Conservation (phyloP, 139 green algal genomes). For the Chlamydomonas eustigma region DNA sequence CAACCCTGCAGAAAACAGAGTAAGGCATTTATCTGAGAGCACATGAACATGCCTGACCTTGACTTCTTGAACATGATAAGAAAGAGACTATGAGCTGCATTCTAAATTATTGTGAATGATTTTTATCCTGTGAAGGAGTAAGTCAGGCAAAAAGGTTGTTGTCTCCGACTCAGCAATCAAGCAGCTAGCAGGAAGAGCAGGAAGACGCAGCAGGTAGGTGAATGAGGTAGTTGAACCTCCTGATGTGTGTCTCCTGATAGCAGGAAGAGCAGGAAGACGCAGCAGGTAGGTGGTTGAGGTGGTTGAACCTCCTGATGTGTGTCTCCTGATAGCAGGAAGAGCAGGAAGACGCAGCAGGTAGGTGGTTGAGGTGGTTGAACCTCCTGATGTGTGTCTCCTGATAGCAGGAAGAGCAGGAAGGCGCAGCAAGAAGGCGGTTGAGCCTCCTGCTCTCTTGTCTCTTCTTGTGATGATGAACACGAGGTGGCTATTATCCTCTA, state of each 20-base stretch:
- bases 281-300: conserved; percentile 38
- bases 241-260: too few species aligned
- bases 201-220: conserved; percentile 38
- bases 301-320: too few species aligned
- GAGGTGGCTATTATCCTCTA: too few species aligned
- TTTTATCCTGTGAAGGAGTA: too few species aligned
- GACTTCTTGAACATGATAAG: too few species aligned
- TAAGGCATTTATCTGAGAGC: neutral
- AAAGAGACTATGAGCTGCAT: neutral
- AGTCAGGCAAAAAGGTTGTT: too few species aligned
- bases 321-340: conserved; percentile 64
- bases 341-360: conserved; percentile 45
- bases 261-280: conserved; percentile 44
- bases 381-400: too few species aligned
- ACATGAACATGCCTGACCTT: too few species aligned
- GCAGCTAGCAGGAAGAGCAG: conserved; percentile 62
- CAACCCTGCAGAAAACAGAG: conserved; percentile 60
- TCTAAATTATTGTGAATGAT: neutral
- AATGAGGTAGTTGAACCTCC: too few species aligned
- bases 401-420: conserved; percentile 55
- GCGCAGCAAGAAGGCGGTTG: conserved; percentile 35
- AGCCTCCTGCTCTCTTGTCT: too few species aligned
- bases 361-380: too few species aligned
- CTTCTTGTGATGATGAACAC: too few species aligned
- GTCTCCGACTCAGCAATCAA: conserved; percentile 45